These are phyloP conservation scores for Clathrospora elynae DNA, from an alignment of 2,329 filamentous ascomycete genomes.

Conservation along the genomic window DNA sequence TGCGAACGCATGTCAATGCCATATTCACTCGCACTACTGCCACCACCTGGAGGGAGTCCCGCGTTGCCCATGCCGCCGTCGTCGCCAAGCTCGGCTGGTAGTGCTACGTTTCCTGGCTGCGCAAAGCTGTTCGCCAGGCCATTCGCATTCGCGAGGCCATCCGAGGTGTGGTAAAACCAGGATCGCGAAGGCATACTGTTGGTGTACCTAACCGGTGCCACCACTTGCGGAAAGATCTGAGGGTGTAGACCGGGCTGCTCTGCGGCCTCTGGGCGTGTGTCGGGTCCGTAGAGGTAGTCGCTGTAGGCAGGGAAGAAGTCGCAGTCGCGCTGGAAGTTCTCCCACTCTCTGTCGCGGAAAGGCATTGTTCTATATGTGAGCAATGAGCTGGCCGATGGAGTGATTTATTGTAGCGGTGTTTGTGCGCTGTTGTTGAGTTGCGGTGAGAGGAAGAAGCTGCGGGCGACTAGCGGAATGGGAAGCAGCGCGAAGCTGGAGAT, in stretches of 20 bases:
- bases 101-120: background rate
- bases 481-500: background rate
- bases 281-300: slow-evolving; percentile 27
- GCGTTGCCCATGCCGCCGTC: too few species aligned
- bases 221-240: slow-evolving; percentile 9
- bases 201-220: slow-evolving; percentile 8
- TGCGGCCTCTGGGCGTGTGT: slow-evolving; percentile 13
- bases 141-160: too few species aligned
- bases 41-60: too few species aligned
- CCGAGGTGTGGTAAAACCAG: slow-evolving; percentile 1
- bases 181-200: slow-evolving; percentile 13
- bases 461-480: background rate
- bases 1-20: slow-evolving; percentile 1
- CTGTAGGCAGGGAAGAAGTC: slow-evolving; percentile 29
- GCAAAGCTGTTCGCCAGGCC: background rate
- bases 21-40: background rate
- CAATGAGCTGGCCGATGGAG: background rate
- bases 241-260: slow-evolving; percentile 27
- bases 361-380: slow-evolving; percentile 17
- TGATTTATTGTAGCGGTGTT: background rate
- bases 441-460: background rate
- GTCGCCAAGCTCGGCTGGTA: too few species aligned
- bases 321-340: slow-evolving; percentile 26
- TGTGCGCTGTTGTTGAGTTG: background rate
- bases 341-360: slow-evolving; percentile 22